phyloP scores from a whole-genome alignment of 2,329 filamentous ascomycete genomes.

The Trichoderma sp. region DNA sequence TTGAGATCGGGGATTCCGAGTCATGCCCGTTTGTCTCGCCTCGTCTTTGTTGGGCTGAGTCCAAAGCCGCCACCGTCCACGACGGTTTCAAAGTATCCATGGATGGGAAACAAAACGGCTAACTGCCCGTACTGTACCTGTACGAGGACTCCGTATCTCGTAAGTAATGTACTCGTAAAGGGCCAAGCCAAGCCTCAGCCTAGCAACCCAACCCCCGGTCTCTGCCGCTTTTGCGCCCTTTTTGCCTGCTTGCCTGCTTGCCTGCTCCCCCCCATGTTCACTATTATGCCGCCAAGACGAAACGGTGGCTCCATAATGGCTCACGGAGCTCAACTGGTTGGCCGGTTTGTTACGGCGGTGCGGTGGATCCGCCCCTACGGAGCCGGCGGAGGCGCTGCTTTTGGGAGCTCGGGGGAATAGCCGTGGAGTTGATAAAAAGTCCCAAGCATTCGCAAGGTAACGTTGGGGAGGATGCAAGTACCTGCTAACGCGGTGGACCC shows the following conservation, averaged over 20 bases:
- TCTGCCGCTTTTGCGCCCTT: slow-evolving; percentile 10
- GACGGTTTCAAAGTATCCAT: slow-evolving; percentile 3
- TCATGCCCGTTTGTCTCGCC: not conserved
- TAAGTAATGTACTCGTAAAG: not conserved
- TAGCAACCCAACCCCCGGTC: not conserved
- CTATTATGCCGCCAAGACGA: slow-evolving; percentile 10
- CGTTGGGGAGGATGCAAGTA: slow-evolving; percentile 11
- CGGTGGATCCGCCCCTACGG: slow-evolving; percentile 2
- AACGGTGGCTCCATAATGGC: slow-evolving; percentile 16
- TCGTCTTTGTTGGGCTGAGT: not conserved
- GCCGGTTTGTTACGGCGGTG: slow-evolving; percentile 15
- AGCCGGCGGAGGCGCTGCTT: slow-evolving; percentile 19
- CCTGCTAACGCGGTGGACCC: slow-evolving; percentile 4
- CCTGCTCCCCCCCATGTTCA: not conserved
- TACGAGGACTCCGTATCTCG: not conserved
- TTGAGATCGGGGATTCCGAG: slow-evolving; percentile 3
- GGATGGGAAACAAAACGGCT: not conserved
- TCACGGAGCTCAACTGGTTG: slow-evolving; percentile 6
- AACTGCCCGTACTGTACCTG: not conserved
- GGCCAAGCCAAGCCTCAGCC: not conserved
- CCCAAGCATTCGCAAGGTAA: slow-evolving; percentile 2
- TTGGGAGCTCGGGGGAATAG: slow-evolving; percentile 8
- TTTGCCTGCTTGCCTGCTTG: not conserved
- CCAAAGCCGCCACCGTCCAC: slow-evolving; percentile 7
- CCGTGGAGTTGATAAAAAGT: slow-evolving; percentile 3